A percentile compares a stretch with the other conserved stretches of the same genome.
phyloP scores from a whole-genome alignment of 169 alveolate species.

The Neospora caninum region DNA sequence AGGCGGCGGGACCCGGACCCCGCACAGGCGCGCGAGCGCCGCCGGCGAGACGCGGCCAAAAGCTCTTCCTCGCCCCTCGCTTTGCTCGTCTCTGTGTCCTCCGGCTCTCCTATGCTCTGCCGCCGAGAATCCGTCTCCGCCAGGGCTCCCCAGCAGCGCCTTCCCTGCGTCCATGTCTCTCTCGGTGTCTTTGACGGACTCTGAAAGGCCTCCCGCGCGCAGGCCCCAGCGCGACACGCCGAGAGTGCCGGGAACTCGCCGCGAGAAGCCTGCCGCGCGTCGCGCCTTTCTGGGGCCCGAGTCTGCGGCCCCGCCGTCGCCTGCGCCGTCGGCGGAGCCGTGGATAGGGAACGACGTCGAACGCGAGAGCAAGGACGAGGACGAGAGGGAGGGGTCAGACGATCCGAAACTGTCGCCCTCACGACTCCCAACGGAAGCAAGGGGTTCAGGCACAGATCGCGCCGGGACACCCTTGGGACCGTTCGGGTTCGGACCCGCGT shows the following conservation, averaged over 20 bases:
- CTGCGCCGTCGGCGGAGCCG: not conserved
- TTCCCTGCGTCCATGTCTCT: no score
- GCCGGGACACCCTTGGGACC: no score
- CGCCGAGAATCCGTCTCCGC: not conserved
- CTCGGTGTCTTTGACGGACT: not conserved
- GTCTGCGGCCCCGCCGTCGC: not conserved
- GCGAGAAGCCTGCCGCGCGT: not conserved
- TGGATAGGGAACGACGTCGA: not conserved
- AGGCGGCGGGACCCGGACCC: conserved; percentile 37
- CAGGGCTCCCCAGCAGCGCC: not conserved
- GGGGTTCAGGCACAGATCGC: no score
- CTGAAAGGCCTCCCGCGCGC: not conserved
- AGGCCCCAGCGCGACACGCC: conserved; percentile 7
- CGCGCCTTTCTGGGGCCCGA: not conserved
- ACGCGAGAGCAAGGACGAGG: no score
- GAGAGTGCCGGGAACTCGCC: not conserved
- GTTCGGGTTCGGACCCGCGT: no score
- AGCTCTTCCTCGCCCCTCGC: not conserved
- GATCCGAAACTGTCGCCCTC: no score
- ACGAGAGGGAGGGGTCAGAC: no score
- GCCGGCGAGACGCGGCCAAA: not conserved
- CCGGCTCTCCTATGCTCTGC: not conserved
- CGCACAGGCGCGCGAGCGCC: conserved; percentile 4
- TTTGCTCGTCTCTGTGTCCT: not conserved
- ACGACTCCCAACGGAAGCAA: no score